Base-by-base conservation (phyloP, 2,329 filamentous ascomycete species). In the Thelonectria discophora region DNA sequence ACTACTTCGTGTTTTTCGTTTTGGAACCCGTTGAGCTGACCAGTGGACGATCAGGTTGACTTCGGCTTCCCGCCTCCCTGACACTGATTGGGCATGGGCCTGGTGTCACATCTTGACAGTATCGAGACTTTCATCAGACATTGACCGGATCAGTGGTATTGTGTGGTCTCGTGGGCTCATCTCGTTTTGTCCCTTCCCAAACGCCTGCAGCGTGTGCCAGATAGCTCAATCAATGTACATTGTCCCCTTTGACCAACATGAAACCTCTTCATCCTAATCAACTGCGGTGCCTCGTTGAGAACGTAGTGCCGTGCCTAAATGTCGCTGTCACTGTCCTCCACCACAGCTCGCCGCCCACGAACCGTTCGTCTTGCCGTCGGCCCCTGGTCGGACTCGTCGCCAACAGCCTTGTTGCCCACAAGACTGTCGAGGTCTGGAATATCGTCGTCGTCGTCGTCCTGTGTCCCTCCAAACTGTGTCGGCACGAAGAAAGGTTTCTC, bases 371-470 rank as follows among this genome's bases (percentile, higher is more conserved):
- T 62, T 15, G 61, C 39, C 45, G 54, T 42, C 15, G 62, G 48
- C n/a, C 68, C 65, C 3, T 71, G 69, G 15, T 64, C 70, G 7
- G 55, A 72, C 15, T 53, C 55, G 10, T 58, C 65, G 5, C 24
- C 50, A 24, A 45, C 53, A 20, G 32, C 55, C 51, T 63, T 66
- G 30, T 53, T 63, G 13, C 62, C 63, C 24, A 73, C 62, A 32
- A 77, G 62, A 3, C 60, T 58, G n/a, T 79, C 75, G 2, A 77
- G 52, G 10, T 78, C 77, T 3, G 77, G 76, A 5, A 78, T 68
- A 17, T 73, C 77, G 20, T 81, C 78, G 51, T 73, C 77, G 20
- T 81, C 78, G 51, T 77, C 78, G 6, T 80, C 79, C 55, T 82
- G 79, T 5, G 77, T 80, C 3, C 72, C 72, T 0, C 73, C 68